Percentiles rank a stretch among this genome's conserved stretches.
Conservation (phyloP, 257 asterid genomes). For the Nicotiana knightiana region DNA sequence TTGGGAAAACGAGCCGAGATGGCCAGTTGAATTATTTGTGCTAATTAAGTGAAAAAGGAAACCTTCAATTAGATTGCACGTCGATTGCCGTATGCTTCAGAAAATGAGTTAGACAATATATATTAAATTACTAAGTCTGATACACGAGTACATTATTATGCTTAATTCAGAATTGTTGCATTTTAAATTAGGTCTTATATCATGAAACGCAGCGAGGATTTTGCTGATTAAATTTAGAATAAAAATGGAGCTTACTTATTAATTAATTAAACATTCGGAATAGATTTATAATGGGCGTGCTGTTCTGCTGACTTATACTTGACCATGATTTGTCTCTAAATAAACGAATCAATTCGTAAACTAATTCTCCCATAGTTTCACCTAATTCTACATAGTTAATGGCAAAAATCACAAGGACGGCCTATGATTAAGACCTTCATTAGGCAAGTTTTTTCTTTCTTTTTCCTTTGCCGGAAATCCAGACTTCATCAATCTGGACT, state of each 20-base stretch:
- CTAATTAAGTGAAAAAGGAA: no score
- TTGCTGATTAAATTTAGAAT: no score
- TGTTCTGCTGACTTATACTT: not conserved
- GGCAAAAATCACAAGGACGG: not conserved
- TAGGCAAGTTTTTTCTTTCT: no score
- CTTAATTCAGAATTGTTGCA: not conserved
- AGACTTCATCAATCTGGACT: not conserved
- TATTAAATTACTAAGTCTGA: no score
- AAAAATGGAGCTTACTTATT: not conserved
- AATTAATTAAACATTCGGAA: not conserved
- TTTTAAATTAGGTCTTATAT: not conserved
- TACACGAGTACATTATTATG: no score
- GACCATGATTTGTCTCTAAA: not conserved
- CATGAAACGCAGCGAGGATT: no score
- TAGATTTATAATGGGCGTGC: not conserved
- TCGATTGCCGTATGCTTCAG: no score
- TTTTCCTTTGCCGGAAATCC: not conserved
- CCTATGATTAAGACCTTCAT: not conserved
- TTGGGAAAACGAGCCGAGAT: no score
- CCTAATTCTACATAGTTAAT: not conserved
- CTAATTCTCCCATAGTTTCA: not conserved
- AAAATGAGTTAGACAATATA: no score
- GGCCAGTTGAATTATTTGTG: no score
- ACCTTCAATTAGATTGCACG: no score
- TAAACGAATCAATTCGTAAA: not conserved